phyloP scores from a whole-genome alignment of 495 filamentous ascomycete genomes.

The Alectoria sarmentosa region DNA sequence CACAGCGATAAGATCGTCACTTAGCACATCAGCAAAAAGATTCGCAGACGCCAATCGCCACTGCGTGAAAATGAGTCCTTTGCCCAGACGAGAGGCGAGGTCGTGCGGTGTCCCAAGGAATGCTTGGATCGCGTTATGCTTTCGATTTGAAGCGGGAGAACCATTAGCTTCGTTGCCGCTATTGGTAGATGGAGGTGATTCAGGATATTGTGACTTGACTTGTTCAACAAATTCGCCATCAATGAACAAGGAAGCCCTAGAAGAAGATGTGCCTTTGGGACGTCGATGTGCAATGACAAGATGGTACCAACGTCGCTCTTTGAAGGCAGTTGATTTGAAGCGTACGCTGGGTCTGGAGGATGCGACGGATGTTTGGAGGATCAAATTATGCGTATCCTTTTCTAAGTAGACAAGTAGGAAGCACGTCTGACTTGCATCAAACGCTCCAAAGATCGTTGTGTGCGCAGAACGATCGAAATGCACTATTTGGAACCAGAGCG shows the following conservation, averaged over 20 bases:
- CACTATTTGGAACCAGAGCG: constrained; percentile 82
- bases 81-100: constrained; percentile 72
- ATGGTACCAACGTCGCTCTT: constrained; percentile 80
- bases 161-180: constrained; percentile 50
- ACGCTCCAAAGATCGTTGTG: constrained; percentile 93
- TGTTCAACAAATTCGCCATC: constrained; percentile 93
- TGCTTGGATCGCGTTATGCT: constrained; percentile 67
- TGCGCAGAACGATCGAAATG: constrained; percentile 77
- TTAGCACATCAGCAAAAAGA: constrained; percentile 78
- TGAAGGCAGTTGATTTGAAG: constrained; percentile 76
- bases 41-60: constrained; percentile 90
- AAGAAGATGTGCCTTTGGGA: constrained; percentile 63
- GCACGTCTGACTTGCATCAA: constrained; percentile 86
- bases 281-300: constrained; percentile 77
- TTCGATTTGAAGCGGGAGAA: constrained; percentile 49
- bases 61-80: constrained; percentile 63
- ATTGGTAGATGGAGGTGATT: constrained; percentile 53
- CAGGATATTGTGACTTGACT: constrained; percentile 80
- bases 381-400: constrained; percentile 89
- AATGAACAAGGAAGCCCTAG: constrained; percentile 82
- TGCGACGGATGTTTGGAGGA: constrained; percentile 89
- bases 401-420: constrained; percentile 93
- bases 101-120: constrained; percentile 93
- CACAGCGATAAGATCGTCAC: constrained; percentile 87
- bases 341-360: constrained; percentile 82